A percentile compares a stretch with the other conserved stretches of the same genome.
These are phyloP conservation scores for Periconia sp. DNA, from an alignment of 2,329 filamentous ascomycete genomes.

Conservation along the genomic window DNA sequence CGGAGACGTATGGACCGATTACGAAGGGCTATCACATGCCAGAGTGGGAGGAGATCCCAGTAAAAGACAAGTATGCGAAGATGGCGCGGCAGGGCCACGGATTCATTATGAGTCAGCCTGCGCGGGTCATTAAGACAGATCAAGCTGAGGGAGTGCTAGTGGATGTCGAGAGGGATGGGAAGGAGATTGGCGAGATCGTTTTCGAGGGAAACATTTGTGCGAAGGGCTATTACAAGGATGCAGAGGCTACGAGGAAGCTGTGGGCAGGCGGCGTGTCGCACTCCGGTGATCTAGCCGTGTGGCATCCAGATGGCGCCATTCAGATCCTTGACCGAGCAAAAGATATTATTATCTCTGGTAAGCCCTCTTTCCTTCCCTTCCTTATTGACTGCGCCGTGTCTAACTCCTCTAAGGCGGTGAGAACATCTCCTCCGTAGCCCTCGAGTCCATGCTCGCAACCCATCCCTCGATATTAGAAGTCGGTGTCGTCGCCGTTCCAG, in stretches of 20 bases:
- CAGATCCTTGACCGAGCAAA: slow-evolving; percentile 95
- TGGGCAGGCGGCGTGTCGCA: slow-evolving; percentile 88
- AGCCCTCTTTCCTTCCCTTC: slow-evolving; percentile 26
- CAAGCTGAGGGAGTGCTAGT: slow-evolving; percentile 66
- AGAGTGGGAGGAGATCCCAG: slow-evolving; percentile 76
- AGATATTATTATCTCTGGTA: slow-evolving; percentile 96
- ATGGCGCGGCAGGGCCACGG: slow-evolving; percentile 97
- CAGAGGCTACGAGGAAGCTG: slow-evolving; percentile 82
- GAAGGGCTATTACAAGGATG: slow-evolving; percentile 90
- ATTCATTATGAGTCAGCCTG: slow-evolving; percentile 81
- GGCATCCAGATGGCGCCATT: slow-evolving; percentile 87
- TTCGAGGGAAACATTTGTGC: slow-evolving; percentile 92
- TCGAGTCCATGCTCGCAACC: slow-evolving; percentile 86
- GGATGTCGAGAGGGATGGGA: slow-evolving; percentile 72
- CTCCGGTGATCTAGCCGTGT: slow-evolving; percentile 90
- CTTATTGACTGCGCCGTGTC: background rate
- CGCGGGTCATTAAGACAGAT: slow-evolving; percentile 76
- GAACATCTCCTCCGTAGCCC: slow-evolving; percentile 92
- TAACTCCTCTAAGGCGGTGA: slow-evolving; percentile 72
- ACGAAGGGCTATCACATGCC: slow-evolving; percentile 92
- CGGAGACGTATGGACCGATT: slow-evolving; percentile 92
- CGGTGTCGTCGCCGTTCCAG: slow-evolving; percentile 84
- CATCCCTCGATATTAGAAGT: slow-evolving; percentile 91
- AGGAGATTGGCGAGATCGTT: slow-evolving; percentile 83
- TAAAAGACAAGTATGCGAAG: slow-evolving; percentile 78